Base-by-base conservation (phyloP, 805 yeast genomes). In the Candida yuanshanica region DNA sequence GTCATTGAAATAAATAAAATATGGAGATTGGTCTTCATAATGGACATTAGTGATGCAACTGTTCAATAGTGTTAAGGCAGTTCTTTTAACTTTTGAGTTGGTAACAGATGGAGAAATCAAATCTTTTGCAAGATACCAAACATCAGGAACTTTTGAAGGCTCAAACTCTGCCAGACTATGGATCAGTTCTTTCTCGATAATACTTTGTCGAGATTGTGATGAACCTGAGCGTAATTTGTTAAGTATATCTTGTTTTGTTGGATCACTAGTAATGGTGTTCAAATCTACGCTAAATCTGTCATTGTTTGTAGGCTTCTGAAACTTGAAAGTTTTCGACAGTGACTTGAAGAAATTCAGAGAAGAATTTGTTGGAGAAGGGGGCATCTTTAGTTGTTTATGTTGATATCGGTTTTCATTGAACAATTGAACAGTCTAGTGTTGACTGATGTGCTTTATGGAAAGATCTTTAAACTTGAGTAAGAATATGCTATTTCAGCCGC, bases 111-210 rank as follows among this genome's bases (percentile, higher is more conserved):
- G 55, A 7, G 64, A 64, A 38, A 84, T 68, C 56, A 81, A 60
- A 38, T 71, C 75, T 44, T 74, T 65, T 0, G 83, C 81, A 38
- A 79, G 62, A 56, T 81, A 77, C 96, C 96, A 87, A 2, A 86
- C 68, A 46, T 83, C 89, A 0, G 86, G 79, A 4, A 85, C 69
- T 3, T 83, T 73, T 0, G 81, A 68, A 3, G 79, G 70, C 4
- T 80, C 65, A 37, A 69, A 70, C 36, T 69, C 73, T 18, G 70
- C 70, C 2, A 86, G 59, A 4, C 77, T 65, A 2, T 69, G 69
- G 7, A 74, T 62, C 33, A 87, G 59, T 17, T 43, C 46, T 17
- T 69, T 59, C 2, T 64, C 65, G 0, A 84, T 79, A 0, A 83
- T 79, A 2, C 70, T 64, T 2, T 74, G 65, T 45, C 80, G 63